Evolutionary conservation across 2,329 filamentous ascomycete species (phyloP).

Genomic region (Beauveria sp.): DNA sequence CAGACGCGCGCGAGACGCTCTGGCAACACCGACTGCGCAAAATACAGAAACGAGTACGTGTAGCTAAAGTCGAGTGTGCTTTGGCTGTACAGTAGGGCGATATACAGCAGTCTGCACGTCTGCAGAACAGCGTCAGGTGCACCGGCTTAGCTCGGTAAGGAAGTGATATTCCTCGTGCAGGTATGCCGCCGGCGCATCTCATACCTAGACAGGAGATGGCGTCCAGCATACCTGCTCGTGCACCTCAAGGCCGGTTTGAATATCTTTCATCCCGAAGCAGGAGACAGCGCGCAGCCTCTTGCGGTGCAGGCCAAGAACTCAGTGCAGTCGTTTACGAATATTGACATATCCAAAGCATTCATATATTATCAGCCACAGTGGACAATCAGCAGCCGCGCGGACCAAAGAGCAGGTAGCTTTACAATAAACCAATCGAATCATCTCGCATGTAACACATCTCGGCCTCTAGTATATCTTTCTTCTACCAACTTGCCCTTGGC

Average conservation of each 20-base stretch:
- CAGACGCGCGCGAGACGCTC: background rate
- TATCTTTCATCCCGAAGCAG: background rate
- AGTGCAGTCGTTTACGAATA: background rate
- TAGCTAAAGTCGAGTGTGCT: background rate
- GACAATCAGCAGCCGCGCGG: background rate
- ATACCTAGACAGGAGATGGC: background rate
- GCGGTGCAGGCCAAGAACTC: background rate
- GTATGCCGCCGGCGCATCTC: background rate
- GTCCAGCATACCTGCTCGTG: background rate
- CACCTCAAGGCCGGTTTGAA: background rate
- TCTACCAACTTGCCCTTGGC: rapidly evolving
- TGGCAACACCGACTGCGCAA: background rate
- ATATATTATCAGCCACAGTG: background rate
- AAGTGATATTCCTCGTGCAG: background rate
- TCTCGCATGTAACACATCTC: no score
- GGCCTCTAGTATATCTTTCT: no score
- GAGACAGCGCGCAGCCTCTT: background rate
- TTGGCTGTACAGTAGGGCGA: background rate
- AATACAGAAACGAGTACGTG: background rate
- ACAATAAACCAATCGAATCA: no score
- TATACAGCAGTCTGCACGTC: background rate
- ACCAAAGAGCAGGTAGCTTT: no score
- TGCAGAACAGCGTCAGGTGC: background rate
- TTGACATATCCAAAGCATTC: background rate
- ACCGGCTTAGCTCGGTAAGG: background rate